These are phyloP conservation scores for Aspergillus pseudoterreus DNA, from an alignment of 2,329 filamentous ascomycete species.

Conservation along the genomic window DNA sequence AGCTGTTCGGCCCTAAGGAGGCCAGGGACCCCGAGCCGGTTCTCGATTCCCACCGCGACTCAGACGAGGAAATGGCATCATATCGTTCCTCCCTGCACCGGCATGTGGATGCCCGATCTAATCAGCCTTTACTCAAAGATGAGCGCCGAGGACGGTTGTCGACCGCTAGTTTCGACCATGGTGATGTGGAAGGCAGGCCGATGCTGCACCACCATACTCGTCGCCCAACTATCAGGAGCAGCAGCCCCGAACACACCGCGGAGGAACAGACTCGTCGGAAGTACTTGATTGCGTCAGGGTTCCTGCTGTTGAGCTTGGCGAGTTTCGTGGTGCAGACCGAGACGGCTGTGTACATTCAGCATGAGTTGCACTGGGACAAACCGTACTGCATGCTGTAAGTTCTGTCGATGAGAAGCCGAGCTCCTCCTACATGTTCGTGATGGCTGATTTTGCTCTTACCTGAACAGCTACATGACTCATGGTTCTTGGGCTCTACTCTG, in stretches of 20 bases:
- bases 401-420: not conserved
- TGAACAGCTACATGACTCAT: slow-evolving; percentile 74
- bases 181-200: slow-evolving; percentile 33
- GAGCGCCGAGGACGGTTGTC: slow-evolving; percentile 36
- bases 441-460: not conserved
- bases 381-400: slow-evolving; percentile 96
- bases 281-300: slow-evolving; percentile 83
- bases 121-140: slow-evolving; percentile 53
- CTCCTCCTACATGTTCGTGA: not conserved
- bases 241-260: slow-evolving; percentile 64
- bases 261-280: slow-evolving; percentile 68
- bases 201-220: slow-evolving; percentile 46
- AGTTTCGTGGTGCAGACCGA: slow-evolving; percentile 94
- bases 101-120: slow-evolving; percentile 46
- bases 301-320: slow-evolving; percentile 76
- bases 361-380: slow-evolving; percentile 90
- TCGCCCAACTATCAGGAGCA: slow-evolving; percentile 70
- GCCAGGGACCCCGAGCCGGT: slow-evolving; percentile 31
- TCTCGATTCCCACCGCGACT: slow-evolving; percentile 34
- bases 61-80: slow-evolving; percentile 43
- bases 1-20: slow-evolving; percentile 21
- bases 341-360: slow-evolving; percentile 90
- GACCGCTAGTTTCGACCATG: slow-evolving; percentile 24
- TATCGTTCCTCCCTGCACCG: slow-evolving; percentile 47
- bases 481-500: slow-evolving; percentile 89